Conservation (phyloP, 2,329 filamentous ascomycete species). For the Emergomyces orientalis region DNA sequence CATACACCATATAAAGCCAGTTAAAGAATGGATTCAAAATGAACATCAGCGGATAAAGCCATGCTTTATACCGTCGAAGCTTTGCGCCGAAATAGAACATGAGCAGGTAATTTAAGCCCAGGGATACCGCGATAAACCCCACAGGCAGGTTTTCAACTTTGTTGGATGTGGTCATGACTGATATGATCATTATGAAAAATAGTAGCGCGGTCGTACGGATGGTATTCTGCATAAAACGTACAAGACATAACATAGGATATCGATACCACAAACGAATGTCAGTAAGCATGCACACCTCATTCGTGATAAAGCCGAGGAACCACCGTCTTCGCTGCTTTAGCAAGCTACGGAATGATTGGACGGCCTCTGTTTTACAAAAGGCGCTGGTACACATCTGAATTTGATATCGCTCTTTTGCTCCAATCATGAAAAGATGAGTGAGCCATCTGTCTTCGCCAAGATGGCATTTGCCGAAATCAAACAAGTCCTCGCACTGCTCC, state of each 20-base stretch:
- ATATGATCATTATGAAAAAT: constrained; percentile 88
- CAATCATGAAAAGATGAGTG: constrained; percentile 98
- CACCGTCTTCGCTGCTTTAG: constrained; percentile 91
- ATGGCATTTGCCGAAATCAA: constrained; percentile 94
- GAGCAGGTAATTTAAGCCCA: constrained; percentile 86
- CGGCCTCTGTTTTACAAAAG: constrained; percentile 96
- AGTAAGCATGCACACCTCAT: constrained; percentile 96
- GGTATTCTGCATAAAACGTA: constrained; percentile 92
- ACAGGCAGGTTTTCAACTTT: constrained; percentile 71
- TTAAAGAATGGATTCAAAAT: constrained; percentile 93
- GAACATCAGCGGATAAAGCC: constrained; percentile 94
- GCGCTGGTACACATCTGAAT: constrained; percentile 97
- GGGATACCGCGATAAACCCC: constrained; percentile 84
- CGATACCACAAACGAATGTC: constrained; percentile 84
- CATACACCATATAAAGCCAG: constrained; percentile 97
- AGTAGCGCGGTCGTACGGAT: constrained; percentile 88
- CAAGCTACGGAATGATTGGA: constrained; percentile 74
- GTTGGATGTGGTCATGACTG: constrained; percentile 74
- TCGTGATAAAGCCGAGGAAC: constrained; percentile 96
- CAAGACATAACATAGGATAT: constrained; percentile 75
- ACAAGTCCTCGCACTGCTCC: constrained; percentile 88
- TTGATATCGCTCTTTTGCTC: constrained; percentile 83
- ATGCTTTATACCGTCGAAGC: constrained; percentile 82
- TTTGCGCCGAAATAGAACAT: constrained; percentile 94
- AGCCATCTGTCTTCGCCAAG: constrained; percentile 93